Conservation (phyloP, 768 basidiomycete genomes). For the Lactarius psammicola region DNA sequence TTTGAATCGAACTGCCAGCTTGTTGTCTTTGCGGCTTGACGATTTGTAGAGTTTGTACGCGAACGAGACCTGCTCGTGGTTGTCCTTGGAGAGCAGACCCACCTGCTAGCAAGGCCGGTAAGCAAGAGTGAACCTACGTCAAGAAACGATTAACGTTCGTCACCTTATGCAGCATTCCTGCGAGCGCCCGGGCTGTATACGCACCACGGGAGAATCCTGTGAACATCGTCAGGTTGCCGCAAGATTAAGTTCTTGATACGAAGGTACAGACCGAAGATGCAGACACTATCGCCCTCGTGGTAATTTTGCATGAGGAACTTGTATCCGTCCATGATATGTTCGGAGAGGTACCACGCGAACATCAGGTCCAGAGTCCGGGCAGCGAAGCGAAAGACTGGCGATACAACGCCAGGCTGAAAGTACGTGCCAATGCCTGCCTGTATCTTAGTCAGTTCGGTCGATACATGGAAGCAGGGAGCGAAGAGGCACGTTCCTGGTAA, state of each 20-base stretch:
- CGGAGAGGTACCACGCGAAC: slow-evolving; percentile 80
- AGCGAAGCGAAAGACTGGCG: slow-evolving; percentile 53
- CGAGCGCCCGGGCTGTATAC: slow-evolving; percentile 70
- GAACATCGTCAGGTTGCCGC: slow-evolving; percentile 24
- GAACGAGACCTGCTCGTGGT: slow-evolving; percentile 66
- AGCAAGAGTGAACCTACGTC: too few relatives aligned
- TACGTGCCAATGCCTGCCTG: slow-evolving; percentile 50
- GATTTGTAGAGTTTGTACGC: slow-evolving; percentile 72
- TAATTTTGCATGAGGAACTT: slow-evolving; percentile 78
- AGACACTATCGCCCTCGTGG: slow-evolving; percentile 65
- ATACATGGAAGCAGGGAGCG: slow-evolving; percentile 30
- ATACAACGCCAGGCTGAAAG: slow-evolving; percentile 64
- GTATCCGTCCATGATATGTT: slow-evolving; percentile 74
- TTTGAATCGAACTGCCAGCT: slow-evolving; percentile 71
- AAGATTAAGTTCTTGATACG: background rate
- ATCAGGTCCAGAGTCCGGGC: slow-evolving; percentile 63
- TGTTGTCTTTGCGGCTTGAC: slow-evolving; percentile 46
- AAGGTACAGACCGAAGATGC: slow-evolving; percentile 63
- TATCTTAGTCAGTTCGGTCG: too few relatives aligned
- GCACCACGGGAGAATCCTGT: slow-evolving; percentile 78
- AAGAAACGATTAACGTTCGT: too few relatives aligned
- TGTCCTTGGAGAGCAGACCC: slow-evolving; percentile 67
- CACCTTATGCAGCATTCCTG: slow-evolving; percentile 68
- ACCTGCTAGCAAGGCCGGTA: slow-evolving; percentile 50
- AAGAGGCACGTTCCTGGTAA: slow-evolving; percentile 80